Evolutionary conservation across 1,284 basidiomycete genomes (phyloP), one percentile per base, ranked within the genome.

Genomic region (Papiliotrema laurentii): DNA sequence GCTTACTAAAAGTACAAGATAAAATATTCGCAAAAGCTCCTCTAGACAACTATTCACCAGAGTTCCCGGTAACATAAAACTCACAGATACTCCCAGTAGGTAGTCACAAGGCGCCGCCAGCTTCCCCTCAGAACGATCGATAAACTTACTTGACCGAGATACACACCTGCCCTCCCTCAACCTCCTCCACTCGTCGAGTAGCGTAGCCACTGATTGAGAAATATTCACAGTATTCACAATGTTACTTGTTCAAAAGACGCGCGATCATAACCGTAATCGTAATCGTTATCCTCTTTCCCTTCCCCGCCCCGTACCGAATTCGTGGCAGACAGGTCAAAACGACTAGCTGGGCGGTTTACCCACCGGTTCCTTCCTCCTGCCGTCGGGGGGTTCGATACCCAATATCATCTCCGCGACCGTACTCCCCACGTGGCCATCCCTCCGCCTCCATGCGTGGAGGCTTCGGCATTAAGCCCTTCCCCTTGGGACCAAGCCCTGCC

Each of bases 361-460:
- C n/a, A 61, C 48, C 47, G 50, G 38, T 5, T 48, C 54, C 25
- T 41, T 42, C 43, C 57, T 54, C 45, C 48, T 47, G 7, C 35
- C 30, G 5, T 25, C n/a, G 18, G 45, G 47, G 22, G 26, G 40
- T 37, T 59, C 58, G 18, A 51, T 25, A 6, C 56, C 59, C 21
- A 59, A 22, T 4, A 61, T 45, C 44, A 61, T 57, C 50, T 61
- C 55, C 14, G 52, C 34, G 13, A 61, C 53, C 13, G 39, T 49
- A 6, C 45, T 42, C 1, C 59, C 59, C 18, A 11, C 33, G 45
- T 61, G 57, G n/a, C 59, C 57, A 47, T 59, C 51, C 34, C 57
- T 38, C 22, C 51, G 47, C 30, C 59, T 53, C 59, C 59, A 61
- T 19, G 18, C 31, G 16, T 34, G 25, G 16, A 61, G 21, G 11